Percentiles rank a stretch among this genome's conserved stretches.
phyloP scores from a whole-genome alignment of 805 yeast genomes.

The Saturnispora besseyi region DNA sequence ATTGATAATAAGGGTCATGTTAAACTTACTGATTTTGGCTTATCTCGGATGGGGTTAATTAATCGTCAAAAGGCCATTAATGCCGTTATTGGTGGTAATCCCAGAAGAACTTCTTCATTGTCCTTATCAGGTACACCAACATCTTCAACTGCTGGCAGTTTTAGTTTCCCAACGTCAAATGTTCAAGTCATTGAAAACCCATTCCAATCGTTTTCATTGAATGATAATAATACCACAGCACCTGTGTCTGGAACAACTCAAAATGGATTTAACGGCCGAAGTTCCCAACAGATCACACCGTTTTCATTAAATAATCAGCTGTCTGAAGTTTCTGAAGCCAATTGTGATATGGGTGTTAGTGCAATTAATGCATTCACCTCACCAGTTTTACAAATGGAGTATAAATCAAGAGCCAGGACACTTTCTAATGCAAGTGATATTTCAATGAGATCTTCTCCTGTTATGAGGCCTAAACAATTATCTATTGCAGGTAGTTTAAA shows the following conservation, averaged over 20 bases:
- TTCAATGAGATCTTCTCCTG: conserved; percentile 35
- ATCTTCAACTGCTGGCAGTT: conserved; percentile 9
- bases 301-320: conserved; percentile 4
- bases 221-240: neutral
- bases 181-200: conserved; percentile 8
- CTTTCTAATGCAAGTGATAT: conserved; percentile 33
- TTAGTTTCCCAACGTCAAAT: conserved; percentile 4
- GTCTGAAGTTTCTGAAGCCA: neutral
- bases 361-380: neutral
- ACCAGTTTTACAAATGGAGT: conserved; percentile 13
- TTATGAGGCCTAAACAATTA: conserved; percentile 37
- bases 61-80: conserved; percentile 53
- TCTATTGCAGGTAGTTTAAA: conserved; percentile 5
- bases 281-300: conserved; percentile 1
- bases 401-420: conserved; percentile 14
- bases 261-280: neutral
- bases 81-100: conserved; percentile 8
- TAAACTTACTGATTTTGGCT: conserved; percentile 91
- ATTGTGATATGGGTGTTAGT: neutral
- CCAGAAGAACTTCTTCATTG: conserved; percentile 5
- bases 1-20: conserved; percentile 84
- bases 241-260: neutral
- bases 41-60: conserved; percentile 80
- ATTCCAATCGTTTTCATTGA: conserved; percentile 4
- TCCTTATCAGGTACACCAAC: conserved; percentile 4